Evolutionary conservation across 1,284 basidiomycete genomes (phyloP), one percentile per base, ranked within the genome.

Genomic region (Papiliotrema nemorosa): DNA sequence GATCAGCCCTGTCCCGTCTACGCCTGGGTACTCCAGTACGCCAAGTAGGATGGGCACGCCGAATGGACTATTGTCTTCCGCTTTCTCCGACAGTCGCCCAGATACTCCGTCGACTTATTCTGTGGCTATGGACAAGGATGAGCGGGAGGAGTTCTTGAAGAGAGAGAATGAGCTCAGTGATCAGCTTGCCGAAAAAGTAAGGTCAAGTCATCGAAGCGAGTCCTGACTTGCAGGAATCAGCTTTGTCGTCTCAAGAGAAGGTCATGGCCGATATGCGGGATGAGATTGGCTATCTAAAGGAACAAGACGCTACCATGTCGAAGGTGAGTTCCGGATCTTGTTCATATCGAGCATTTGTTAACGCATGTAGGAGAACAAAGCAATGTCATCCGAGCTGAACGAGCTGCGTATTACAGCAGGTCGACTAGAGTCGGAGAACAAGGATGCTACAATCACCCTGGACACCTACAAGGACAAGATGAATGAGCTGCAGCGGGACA

Each of bases 141-240:
- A 99, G 76, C 79, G 92, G 57, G 94, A 99, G 58, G 94, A 98
- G 56, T 98, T 97, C 81, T 77, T 99, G 74, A 85, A 84, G 70
- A 78, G 94, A 53, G 96, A 99, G 80, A 98, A 98, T 68, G 94
- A 99, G 75, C 80, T 99, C 53, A 91, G 85, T 57, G 94, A 99
- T 74, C 82, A 87, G 66, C 78, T 99, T 41, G 89, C 88, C 1
- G 94, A 97, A 78, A 90, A 78, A 67, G 79, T 78, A 44, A 56
- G 75, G 2, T 34, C n/a, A n/a, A n/a, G n/a, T n/a, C n/a, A n/a
- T n/a, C n/a, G n/a, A n/a, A n/a, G 10, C 12, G 35, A 20, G 35
- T 12, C 9, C 16, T 44, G 27, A 44, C 26, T 4, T 10, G n/a
- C 47, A 82, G 78, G 93, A 97, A 78, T 84, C 85, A 34, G 81